A percentile compares a stretch with the other conserved stretches of the same genome.
Conservation (phyloP, 1,284 basidiomycete species). For the Polyporus tsugae region DNA sequence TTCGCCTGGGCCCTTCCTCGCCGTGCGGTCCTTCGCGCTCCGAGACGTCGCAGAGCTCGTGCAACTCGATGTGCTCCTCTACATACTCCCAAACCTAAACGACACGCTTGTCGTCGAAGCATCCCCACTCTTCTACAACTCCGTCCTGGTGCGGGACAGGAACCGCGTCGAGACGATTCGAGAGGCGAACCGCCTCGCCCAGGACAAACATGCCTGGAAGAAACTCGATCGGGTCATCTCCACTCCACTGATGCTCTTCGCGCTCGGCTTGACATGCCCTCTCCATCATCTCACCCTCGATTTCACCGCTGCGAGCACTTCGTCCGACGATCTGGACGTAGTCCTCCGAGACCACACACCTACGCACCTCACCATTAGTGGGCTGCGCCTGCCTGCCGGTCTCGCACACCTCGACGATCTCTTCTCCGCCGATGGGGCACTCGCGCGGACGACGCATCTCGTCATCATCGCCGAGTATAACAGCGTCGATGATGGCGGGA, state of each 20-base stretch:
- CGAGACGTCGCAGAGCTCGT: not conserved
- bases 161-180: not conserved
- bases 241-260: not conserved
- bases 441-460: not conserved
- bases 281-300: not conserved
- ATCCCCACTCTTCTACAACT: not conserved
- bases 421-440: not conserved
- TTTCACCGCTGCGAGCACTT: not conserved
- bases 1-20: not conserved
- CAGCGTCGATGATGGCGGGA: not conserved
- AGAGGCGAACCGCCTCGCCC: not conserved
- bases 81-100: not conserved
- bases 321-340: not conserved
- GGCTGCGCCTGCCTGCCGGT: not conserved
- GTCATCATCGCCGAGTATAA: not conserved
- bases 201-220: not conserved
- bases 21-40: not conserved
- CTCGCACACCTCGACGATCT: not conserved
- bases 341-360: not conserved
- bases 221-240: not conserved
- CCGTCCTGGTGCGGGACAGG: not conserved
- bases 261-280: not conserved
- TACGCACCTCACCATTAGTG: not conserved
- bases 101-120: not conserved
- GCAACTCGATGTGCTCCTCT: not conserved